Base-by-base conservation (phyloP, 805 yeast species). In the Kodamaea restingae region DNA sequence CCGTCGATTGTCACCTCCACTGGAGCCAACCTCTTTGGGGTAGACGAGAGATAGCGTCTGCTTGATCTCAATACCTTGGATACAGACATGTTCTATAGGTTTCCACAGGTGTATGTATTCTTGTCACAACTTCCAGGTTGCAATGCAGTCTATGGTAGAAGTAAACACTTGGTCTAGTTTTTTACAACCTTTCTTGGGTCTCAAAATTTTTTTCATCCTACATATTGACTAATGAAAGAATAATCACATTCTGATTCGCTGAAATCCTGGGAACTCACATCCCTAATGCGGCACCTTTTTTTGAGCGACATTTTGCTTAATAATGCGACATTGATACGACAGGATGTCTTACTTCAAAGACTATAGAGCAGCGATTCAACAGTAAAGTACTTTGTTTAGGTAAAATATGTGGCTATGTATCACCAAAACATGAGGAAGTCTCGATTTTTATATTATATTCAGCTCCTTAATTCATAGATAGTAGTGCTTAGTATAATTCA, bases 1-100 rank as follows among this genome's bases (percentile, higher is more conserved):
- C 93, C 93, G 60, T 87, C 95, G 36, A 77, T 60, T 30, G 74
- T 72, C 14, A 76, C 70, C 45, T 56, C 60, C 52, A 81, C 85
- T 40, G 81, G 86, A 33, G 80, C 78, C 39, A 61, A 49, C 15
- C 60, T 52, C 15, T 52, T 46, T 24, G 57, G 30, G 36, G 71
- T 47, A 32, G 58, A 43, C 30, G 71, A 48, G 53, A 76, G 67
- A 40, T 50, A 42, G 35, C 61, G 52, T 39, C 43, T 55, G 44
- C 42, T 35, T 8, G 43, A 32, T 44, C 44, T 47, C 22, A 43
- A 39, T 32, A 38, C 21, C 21, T 37, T 37, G 28, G 41, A 38
- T 14, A 38, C 34, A 33, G 41, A 38, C 41, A 38, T 38, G 10
- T 37, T 30, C 32, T 30, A 30, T 27, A 27, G 31, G 17, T 21